Conservation (phyloP, 1,284 basidiomycete species). For the Pulveroboletus sp. region DNA sequence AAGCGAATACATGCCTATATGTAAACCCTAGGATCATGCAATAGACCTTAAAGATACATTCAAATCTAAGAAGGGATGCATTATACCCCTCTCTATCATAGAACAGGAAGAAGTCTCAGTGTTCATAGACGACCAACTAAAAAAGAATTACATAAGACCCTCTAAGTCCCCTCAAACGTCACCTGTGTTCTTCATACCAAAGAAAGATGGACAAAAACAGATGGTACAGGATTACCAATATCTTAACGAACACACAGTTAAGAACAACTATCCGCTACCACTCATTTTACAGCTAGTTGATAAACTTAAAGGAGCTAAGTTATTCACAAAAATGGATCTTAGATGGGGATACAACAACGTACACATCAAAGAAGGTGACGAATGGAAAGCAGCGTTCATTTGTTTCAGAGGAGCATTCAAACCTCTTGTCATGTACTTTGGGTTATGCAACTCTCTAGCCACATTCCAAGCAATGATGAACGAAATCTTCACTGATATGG, state of each 20-base stretch:
- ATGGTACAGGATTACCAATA: background rate
- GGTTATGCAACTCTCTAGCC: background rate
- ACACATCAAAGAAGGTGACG: background rate
- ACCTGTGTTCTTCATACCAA: background rate
- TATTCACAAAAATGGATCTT: background rate
- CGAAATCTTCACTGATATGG: too few relatives aligned
- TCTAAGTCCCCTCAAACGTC: background rate
- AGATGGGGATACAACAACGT: background rate
- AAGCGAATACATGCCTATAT: too few relatives aligned
- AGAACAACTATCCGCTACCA: background rate
- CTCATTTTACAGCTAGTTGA: background rate
- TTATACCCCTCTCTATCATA: background rate
- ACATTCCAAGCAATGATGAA: background rate
- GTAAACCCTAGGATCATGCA: background rate
- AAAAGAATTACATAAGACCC: background rate
- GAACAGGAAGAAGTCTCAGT: background rate
- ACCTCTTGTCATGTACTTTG: background rate
- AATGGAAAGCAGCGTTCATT: background rate
- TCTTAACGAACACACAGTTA: background rate
- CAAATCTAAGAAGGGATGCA: background rate
- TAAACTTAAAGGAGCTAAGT: background rate
- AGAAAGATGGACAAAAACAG: background rate
- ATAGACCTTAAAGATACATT: background rate
- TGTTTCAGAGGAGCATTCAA: background rate
- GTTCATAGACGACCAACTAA: background rate